Base-by-base conservation (phyloP, 2,329 filamentous ascomycete genomes). In the Ramichloridium luteum region DNA sequence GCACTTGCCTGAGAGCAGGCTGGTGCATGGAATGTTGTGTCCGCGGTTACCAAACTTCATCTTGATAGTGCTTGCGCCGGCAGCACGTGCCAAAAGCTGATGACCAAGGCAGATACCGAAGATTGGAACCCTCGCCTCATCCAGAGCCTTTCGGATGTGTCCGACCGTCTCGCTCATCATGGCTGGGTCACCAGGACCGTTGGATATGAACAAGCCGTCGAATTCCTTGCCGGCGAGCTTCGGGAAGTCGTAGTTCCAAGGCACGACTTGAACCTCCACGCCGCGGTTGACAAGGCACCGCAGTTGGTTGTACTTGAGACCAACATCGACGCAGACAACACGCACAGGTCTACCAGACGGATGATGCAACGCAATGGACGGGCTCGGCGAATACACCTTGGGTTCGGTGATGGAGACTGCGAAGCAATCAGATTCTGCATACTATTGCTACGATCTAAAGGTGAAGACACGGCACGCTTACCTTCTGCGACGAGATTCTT, bases 21-120 rank as follows among this genome's bases (percentile, higher is more conserved):
- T 94, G 8, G 88, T 96, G 68, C 86, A 94, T 27, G 90, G 90
- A 51, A 98, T 96, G 64, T 98, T 98, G 68, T 93, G 84, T 26
- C 88, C 90, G 51, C 90, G 83, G 65, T 98, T 98, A 64, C 90
- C 90, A 52, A 94, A 98, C 70, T 96, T 96, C 84, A 98, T 93
- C 70, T 98, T 98, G 51, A 71, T 61, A 1, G 90, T 96, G 28
- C 68, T 68, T 28, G 86, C 88, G 34, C 88, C 88, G 17, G 85
- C 76, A 36, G 88, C 85, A 47, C 85, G 74, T 32, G 88, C 85
- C 31, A 96, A 74, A 46, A 96, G 70, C 62, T 96, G 88, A 58
- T 96, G 88, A 35, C 88, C 88, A 48, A 96, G 64, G 65, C 88
- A 96, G 54, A 96, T 96, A 65, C 88, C 88, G 47, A 96, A 94